Percentiles rank a stretch among this genome's conserved stretches.
These are phyloP conservation scores for Leishmania guyanensis DNA, from an alignment of 208 protist genomes.

Conservation along the genomic window DNA sequence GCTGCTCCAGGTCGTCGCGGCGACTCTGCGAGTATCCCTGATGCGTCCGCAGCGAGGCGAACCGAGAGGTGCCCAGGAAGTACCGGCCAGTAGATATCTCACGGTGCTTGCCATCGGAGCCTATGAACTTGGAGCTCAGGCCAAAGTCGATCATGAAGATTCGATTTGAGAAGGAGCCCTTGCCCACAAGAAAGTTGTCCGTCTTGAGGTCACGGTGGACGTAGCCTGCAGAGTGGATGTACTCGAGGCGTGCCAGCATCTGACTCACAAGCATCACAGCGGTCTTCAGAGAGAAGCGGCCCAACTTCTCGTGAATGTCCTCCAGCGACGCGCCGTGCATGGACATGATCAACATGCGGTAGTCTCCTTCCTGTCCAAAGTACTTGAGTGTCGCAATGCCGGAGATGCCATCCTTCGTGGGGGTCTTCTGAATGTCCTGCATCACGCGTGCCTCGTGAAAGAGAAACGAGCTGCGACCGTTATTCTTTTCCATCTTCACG, in stretches of 20 bases:
- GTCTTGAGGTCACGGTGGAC: slow-evolving; percentile 99
- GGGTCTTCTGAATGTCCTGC: slow-evolving; percentile 78
- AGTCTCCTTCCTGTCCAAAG: slow-evolving; percentile 97
- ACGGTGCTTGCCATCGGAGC: slow-evolving; percentile 59
- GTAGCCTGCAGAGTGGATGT: slow-evolving; percentile 97
- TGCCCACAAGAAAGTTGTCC: slow-evolving; percentile 99
- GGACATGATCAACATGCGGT: slow-evolving; percentile 99
- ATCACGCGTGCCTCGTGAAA: slow-evolving; percentile 97
- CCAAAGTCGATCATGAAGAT: slow-evolving; percentile 96
- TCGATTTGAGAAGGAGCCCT: slow-evolving; percentile 76
- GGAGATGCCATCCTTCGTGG: slow-evolving; percentile 43
- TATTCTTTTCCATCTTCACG: slow-evolving; percentile 84
- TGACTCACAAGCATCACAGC: slow-evolving; percentile 98
- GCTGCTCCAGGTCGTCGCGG: slow-evolving; percentile 90
- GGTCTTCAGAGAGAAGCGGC: slow-evolving; percentile 98
- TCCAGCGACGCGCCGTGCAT: slow-evolving; percentile 97
- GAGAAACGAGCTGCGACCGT: slow-evolving; percentile 94
- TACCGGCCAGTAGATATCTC: slow-evolving; percentile 88
- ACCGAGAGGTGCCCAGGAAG: slow-evolving; percentile 97
- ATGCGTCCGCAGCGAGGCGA: slow-evolving; percentile 97
- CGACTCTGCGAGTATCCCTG: slow-evolving; percentile 91
- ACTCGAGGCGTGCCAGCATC: slow-evolving; percentile 97
- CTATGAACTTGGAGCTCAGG: slow-evolving; percentile 82
- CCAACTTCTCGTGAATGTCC: slow-evolving; percentile 78
- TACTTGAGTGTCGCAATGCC: slow-evolving; percentile 97